These are phyloP conservation scores for Glycine soja DNA, from an alignment of 306 rosid genomes.

Conservation along the genomic window DNA sequence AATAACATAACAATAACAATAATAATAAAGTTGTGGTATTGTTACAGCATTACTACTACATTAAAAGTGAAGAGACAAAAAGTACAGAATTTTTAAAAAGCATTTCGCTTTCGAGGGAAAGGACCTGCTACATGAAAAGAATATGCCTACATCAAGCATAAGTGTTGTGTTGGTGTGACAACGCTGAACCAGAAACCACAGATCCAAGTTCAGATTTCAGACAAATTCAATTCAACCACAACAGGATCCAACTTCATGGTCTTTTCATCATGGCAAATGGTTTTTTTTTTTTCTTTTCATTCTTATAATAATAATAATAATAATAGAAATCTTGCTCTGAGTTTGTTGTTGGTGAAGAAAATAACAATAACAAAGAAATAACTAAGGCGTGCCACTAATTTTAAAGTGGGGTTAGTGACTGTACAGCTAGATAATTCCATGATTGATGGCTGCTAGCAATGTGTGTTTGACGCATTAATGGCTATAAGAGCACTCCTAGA, in stretches of 20 bases:
- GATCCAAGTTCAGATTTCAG: background rate
- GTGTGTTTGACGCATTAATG: slow-evolving; percentile 54
- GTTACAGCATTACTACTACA: background rate
- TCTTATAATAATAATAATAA: background rate
- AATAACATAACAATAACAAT: background rate
- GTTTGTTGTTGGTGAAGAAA: background rate
- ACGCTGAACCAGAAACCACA: slow-evolving; percentile 24
- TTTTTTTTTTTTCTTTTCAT: background rate
- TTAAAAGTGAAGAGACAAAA: slow-evolving; percentile 44
- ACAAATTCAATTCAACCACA: background rate
- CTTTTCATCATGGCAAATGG: slow-evolving; percentile 1
- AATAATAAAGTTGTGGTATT: background rate
- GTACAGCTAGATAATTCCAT: slow-evolving; percentile 52
- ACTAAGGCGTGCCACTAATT: background rate
- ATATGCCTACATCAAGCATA: slow-evolving; percentile 31
- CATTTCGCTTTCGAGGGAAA: slow-evolving; percentile 23
- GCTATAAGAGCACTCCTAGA: background rate
- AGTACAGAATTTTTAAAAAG: slow-evolving; percentile 37
- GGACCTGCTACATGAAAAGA: slow-evolving; percentile 35
- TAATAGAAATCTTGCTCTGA: background rate
- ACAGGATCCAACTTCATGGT: slow-evolving; percentile 3
- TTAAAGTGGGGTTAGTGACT: slow-evolving; percentile 29
- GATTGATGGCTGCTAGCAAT: slow-evolving; percentile 38
- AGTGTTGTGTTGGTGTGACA: slow-evolving; percentile 15
- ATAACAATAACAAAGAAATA: background rate